Conservation (phyloP, 371 early-diverging fungal genomes). For the Mucor piriformis region DNA sequence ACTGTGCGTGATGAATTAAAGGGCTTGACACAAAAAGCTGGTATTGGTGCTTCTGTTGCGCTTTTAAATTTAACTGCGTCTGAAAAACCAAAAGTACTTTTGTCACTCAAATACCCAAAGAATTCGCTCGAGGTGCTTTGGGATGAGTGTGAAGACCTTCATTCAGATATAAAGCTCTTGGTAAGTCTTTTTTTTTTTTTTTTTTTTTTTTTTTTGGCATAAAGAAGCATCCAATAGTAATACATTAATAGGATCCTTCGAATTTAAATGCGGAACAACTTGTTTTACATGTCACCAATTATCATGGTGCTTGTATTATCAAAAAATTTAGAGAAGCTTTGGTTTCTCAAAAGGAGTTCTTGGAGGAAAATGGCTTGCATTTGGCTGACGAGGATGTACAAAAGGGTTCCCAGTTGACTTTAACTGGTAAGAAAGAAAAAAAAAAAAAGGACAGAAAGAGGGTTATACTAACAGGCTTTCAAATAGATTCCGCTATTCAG, state of each 20-base stretch:
- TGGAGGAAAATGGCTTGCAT: constrained; percentile 40
- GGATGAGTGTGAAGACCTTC: constrained; percentile 37
- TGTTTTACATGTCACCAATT: constrained; percentile 51
- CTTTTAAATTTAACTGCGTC: constrained; percentile 26
- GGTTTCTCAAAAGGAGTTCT: constrained; percentile 31
- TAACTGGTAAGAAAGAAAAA: background rate
- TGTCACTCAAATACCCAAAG: constrained; percentile 50
- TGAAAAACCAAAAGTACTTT: constrained; percentile 34
- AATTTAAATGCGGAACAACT: constrained; percentile 54
- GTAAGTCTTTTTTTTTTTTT: constrained; percentile 16
- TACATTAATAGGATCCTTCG: constrained; percentile 33
- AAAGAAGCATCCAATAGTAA: background rate
- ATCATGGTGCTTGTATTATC: constrained; percentile 54
- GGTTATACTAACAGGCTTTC: too few relatives aligned
- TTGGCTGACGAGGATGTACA: constrained; percentile 22
- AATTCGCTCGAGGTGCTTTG: constrained; percentile 33
- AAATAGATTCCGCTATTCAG: background rate
- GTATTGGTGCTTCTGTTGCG: constrained; percentile 48
- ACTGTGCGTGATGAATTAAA: constrained; percentile 47
- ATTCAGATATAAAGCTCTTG: constrained; percentile 36
- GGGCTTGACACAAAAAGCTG: constrained; percentile 46
- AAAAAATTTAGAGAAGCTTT: constrained; percentile 49
- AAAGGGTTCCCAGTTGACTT: background rate
- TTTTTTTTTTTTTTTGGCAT: too few relatives aligned
- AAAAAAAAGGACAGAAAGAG: too few relatives aligned